These are phyloP conservation scores for Aspergillus texensis DNA, from an alignment of 2,329 filamentous ascomycete genomes.

Conservation along the genomic window DNA sequence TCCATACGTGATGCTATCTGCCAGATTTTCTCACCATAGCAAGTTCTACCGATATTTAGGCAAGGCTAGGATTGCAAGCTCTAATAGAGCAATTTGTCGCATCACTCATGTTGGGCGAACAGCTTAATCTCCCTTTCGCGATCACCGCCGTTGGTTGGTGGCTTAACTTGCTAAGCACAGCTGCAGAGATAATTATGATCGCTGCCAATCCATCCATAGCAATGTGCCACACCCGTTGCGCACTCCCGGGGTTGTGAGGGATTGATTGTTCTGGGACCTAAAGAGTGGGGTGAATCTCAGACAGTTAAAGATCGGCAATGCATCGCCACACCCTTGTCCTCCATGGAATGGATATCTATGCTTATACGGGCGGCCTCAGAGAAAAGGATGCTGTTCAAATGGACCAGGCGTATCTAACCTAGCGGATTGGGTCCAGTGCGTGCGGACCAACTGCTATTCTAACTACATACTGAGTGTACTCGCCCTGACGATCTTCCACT, in stretches of 20 bases:
- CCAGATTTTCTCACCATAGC: neutral
- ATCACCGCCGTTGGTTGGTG: neutral
- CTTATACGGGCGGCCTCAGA: neutral
- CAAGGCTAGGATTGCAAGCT: neutral
- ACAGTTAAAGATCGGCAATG: neutral
- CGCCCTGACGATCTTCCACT: slow-evolving; percentile 5
- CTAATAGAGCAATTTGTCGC: neutral
- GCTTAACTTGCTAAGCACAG: neutral
- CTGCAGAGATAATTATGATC: neutral
- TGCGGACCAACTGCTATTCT: neutral
- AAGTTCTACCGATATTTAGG: neutral
- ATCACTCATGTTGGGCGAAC: neutral
- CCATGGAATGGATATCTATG: neutral
- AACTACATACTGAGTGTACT: neutral
- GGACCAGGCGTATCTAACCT: neutral
- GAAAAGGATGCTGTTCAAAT: neutral
- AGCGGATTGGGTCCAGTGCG: neutral
- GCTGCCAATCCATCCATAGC: neutral
- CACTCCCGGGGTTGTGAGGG: neutral
- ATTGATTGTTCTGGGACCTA: neutral
- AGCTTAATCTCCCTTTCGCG: neutral
- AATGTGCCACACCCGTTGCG: too few species aligned
- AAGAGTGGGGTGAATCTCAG: neutral
- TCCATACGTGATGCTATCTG: neutral
- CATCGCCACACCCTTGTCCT: neutral